A percentile compares a stretch with the other conserved stretches of the same genome.
These are phyloP conservation scores for Triadica sebifera DNA, from an alignment of 345 rosid genomes.

Conservation along the genomic window DNA sequence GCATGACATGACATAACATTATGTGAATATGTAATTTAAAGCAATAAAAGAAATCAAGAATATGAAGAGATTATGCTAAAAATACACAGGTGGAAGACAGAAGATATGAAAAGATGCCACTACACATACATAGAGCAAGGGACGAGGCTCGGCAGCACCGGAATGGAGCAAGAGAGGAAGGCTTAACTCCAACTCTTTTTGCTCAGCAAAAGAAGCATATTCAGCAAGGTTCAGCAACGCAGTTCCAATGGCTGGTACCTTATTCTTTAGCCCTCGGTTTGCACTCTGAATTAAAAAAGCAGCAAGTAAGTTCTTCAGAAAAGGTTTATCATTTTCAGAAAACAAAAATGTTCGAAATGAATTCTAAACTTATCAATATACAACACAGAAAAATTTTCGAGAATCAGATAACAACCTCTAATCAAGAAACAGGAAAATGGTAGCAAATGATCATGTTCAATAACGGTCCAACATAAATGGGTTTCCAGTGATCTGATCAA, in stretches of 20 bases:
- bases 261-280: slow-evolving; percentile 53
- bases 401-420: neutral
- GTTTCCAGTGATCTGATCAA: neutral
- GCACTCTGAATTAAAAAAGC: slow-evolving; percentile 46
- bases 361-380: neutral
- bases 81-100: neutral
- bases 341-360: neutral
- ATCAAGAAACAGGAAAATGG: slow-evolving; percentile 1
- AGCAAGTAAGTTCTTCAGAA: neutral
- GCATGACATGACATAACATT: too few species aligned
- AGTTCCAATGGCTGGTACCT: slow-evolving; percentile 54
- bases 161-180: slow-evolving; percentile 47
- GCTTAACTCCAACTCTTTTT: slow-evolving; percentile 59
- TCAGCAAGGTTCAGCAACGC: slow-evolving; percentile 64
- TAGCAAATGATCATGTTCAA: neutral
- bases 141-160: slow-evolving; percentile 33
- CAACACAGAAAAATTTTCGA: neutral
- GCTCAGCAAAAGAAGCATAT: slow-evolving; percentile 48
- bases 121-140: slow-evolving; percentile 49
- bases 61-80: neutral
- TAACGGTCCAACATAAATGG: neutral
- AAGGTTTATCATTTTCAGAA: neutral
- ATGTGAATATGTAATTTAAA: too few species aligned
- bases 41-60: too few species aligned
- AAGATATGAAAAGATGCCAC: slow-evolving; percentile 4